phyloP scores from a whole-genome alignment of 2,329 filamentous ascomycete species.

The Cladosporium sp. region DNA sequence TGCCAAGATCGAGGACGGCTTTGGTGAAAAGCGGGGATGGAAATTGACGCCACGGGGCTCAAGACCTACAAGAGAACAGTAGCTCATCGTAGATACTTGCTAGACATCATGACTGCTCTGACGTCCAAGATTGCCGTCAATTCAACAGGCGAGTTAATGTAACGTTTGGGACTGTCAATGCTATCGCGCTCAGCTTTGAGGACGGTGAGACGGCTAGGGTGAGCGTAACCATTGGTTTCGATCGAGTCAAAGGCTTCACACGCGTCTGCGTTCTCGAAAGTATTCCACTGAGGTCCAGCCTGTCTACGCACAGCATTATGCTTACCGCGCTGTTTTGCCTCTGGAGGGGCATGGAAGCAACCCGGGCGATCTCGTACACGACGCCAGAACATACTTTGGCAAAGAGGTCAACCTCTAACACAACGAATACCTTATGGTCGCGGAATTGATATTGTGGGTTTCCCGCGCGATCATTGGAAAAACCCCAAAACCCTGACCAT shows the following conservation, averaged over 20 bases:
- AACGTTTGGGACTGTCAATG: too few relatives aligned
- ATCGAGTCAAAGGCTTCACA: not conserved
- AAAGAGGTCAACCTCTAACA: not conserved
- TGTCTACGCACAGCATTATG: not conserved
- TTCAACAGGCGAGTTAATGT: too few relatives aligned
- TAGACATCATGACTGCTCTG: not conserved
- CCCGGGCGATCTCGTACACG: not conserved
- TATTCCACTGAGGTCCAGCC: not conserved
- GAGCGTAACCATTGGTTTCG: slow-evolving; percentile 21
- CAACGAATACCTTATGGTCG: not conserved
- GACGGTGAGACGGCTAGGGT: not conserved
- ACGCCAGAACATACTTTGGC: not conserved
- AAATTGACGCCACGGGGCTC: not conserved
- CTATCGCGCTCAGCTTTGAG: not conserved
- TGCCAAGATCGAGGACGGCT: not conserved
- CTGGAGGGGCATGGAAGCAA: not conserved
- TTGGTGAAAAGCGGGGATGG: not conserved
- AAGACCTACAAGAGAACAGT: not conserved
- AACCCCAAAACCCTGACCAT: too few relatives aligned
- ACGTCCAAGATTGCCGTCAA: too few relatives aligned
- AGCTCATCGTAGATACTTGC: not conserved
- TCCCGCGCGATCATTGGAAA: not conserved
- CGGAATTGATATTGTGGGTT: not conserved
- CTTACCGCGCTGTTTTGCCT: not conserved
- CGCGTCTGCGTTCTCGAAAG: not conserved